phyloP scores from a whole-genome alignment of 1,284 basidiomycete species.

The Heterobasidion annosum region DNA sequence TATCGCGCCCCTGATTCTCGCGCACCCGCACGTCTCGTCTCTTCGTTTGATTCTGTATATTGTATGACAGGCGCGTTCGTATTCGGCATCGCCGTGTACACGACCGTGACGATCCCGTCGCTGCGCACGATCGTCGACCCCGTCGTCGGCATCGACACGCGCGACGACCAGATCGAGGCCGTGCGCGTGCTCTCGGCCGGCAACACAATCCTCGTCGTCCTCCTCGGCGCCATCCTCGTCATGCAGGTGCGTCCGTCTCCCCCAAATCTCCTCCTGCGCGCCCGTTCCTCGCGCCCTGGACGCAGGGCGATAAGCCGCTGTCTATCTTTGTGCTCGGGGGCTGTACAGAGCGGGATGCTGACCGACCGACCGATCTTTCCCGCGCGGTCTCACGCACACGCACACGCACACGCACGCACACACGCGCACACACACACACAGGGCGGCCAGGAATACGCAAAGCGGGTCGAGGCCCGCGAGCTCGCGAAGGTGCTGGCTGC shows the following conservation, averaged over 20 bases:
- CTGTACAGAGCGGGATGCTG: too few relatives aligned
- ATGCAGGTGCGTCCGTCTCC: conserved; percentile 51
- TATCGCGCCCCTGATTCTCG: background rate
- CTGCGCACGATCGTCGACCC: conserved; percentile 66
- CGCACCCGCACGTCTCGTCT: background rate
- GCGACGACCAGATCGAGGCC: conserved; percentile 64
- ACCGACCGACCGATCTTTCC: too few relatives aligned
- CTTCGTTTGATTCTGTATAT: background rate
- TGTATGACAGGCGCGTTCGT: conserved; percentile 54
- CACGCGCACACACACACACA: conserved; percentile 23
- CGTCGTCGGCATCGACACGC: conserved; percentile 42
- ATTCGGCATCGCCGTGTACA: conserved; percentile 70
- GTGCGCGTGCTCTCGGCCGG: conserved; percentile 75
- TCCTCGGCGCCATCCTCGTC: conserved; percentile 53
- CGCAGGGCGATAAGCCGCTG: background rate
- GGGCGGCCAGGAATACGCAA: conserved; percentile 83
- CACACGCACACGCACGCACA: too few relatives aligned
- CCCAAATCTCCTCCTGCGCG: conserved; percentile 1
- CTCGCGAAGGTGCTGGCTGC: conserved; percentile 36
- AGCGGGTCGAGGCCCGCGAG: conserved; percentile 55
- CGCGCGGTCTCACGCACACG: too few relatives aligned
- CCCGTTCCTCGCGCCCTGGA: too few relatives aligned
- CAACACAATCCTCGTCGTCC: conserved; percentile 72
- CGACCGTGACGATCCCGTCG: conserved; percentile 70
- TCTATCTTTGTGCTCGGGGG: background rate